A percentile compares a stretch with the other conserved stretches of the same genome.
Conservation (phyloP, 2,329 filamentous ascomycete species). For the Xylariaceae sp. region DNA sequence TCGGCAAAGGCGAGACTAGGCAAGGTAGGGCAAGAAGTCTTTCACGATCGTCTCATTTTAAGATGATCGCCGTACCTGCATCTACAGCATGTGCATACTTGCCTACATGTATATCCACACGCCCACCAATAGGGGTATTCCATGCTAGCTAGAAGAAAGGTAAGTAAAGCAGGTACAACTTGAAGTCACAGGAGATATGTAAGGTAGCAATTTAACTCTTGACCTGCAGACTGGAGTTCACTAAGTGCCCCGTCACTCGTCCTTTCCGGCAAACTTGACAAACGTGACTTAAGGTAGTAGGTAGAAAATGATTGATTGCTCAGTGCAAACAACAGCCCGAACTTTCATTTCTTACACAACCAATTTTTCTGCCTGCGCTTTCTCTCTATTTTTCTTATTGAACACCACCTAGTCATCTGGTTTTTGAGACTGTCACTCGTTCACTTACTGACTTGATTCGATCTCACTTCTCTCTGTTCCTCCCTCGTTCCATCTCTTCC, state of each 20-base stretch:
- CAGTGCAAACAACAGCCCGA: not conserved
- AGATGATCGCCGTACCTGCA: constrained; percentile 2
- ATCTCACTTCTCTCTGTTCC: not conserved
- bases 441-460: not conserved
- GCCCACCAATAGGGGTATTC: no score
- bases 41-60: not conserved
- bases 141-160: no score
- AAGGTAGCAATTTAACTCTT: no score
- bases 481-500: not conserved
- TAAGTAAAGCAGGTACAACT: no score
- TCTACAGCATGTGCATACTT: not conserved
- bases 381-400: not conserved
- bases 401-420: not conserved
- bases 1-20: not conserved
- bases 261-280: no score
- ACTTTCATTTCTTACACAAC: not conserved
- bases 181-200: not conserved
- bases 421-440: not conserved
- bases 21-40: not conserved
- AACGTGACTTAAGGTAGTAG: no score
- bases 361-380: not conserved
- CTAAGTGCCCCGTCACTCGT: no score
- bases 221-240: no score
- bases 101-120: no score
- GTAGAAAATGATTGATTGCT: no score